Evolutionary conservation across 306 rosid species (phyloP), one percentile per base, ranked within the genome.

Genomic region (Malus sieversii): DNA sequence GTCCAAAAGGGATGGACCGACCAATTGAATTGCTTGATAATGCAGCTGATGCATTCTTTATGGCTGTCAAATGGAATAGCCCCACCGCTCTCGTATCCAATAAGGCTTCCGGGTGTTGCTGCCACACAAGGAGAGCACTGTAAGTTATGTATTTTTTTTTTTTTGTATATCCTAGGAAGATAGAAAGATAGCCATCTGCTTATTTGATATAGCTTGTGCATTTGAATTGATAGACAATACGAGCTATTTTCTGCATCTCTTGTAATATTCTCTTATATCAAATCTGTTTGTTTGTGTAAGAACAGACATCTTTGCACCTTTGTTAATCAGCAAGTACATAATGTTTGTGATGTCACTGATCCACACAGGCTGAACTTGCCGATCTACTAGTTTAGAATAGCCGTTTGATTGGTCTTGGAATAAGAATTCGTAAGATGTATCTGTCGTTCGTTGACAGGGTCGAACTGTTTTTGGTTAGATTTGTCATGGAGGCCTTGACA

Each of bases 61-160:
- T 27, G 84, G 84, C 70, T 76, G 59, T 83, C 76, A 68, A 64
- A 77, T 75, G 83, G 78, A 79, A 78, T 82, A 79, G 81, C 77
- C 72, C 79, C 84, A 76, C 72, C 20, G 76, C 80, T 80, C 55
- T 67, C 79, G 18, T 77, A 55, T 72, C 77, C 42, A 85, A 82
- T 77, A 81, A 85, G 84, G 82, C 78, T 53, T 73, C 64, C 6
- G 71, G 72, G 75, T 82, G 80, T 81, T 86, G 88, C 78, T 74
- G 82, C 83, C 87, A 85, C 71, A 65, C 65, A 35, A 68, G 79
- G 80, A 73, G 81, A 61, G 61, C 57, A 78, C 70, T 66, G 84
- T 89, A 86, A 85, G 83, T 83, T 90, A 45, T 68, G 76, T 72
- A 72, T 69, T 81, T 77, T 76, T 25, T 22, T 22, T 22, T 52